Percentiles rank a stretch among this genome's conserved stretches.
These are phyloP conservation scores for Pythium dissimile DNA, from an alignment of 352 stramenopile genomes.

Conservation along the genomic window DNA sequence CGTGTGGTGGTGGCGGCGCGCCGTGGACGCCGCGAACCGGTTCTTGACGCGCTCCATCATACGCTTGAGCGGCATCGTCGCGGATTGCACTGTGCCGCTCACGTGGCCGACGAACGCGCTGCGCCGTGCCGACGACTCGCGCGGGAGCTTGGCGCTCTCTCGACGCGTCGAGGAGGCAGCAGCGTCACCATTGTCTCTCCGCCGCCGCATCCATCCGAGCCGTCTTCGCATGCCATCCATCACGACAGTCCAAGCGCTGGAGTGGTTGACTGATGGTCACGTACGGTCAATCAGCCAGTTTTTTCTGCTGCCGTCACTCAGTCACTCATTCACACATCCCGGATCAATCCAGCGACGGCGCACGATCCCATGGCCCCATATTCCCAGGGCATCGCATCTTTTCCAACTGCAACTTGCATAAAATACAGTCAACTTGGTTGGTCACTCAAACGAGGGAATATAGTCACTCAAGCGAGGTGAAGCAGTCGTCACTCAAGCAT, in stretches of 20 bases:
- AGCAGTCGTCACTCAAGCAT: not conserved
- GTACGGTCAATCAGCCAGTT: too few relatives aligned
- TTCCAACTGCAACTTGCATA: too few relatives aligned
- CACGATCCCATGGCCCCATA: too few relatives aligned
- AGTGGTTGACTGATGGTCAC: not conserved
- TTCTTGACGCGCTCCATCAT: slow-evolving; percentile 12
- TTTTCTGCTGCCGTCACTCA: too few relatives aligned
- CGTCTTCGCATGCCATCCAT: slow-evolving; percentile 12
- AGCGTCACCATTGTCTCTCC: not conserved
- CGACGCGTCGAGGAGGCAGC: not conserved
- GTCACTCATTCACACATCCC: too few relatives aligned
- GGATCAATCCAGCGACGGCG: too few relatives aligned
- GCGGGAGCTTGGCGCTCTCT: not conserved
- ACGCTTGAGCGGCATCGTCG: slow-evolving; percentile 7
- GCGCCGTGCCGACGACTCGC: too few relatives aligned
- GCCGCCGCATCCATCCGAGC: slow-evolving; percentile 8
- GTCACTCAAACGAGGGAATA: too few relatives aligned
- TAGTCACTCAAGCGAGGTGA: not conserved
- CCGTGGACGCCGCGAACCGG: slow-evolving; percentile 4
- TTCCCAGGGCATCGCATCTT: too few relatives aligned
- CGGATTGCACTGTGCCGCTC: slow-evolving; percentile 5
- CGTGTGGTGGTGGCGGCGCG: too few relatives aligned
- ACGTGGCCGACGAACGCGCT: not conserved
- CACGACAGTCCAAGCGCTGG: too few relatives aligned
- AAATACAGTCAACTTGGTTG: too few relatives aligned